Evolutionary conservation across 495 filamentous ascomycete species (phyloP), one percentile per base, ranked within the genome.

Genomic region (Tuber brumale): DNA sequence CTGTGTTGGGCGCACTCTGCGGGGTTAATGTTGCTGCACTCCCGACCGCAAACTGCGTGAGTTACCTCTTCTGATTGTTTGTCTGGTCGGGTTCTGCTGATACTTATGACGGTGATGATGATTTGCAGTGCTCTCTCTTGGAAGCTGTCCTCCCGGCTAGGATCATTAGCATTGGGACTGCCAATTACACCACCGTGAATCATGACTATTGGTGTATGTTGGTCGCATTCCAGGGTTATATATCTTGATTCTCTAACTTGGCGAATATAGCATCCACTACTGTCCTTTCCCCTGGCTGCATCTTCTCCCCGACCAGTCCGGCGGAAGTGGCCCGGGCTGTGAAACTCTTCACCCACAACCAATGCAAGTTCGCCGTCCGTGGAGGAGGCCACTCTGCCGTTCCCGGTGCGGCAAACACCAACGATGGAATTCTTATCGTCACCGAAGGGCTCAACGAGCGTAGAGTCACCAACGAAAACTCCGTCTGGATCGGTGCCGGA

Each of bases 401-500:
- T 16, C 9, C 72, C n/a, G 72, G 72, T 35, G 71, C 69, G 42
- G 76, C 76, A 37, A 71, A 71, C 46, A 77, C 69, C 21, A 72
- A 77, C 48, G 72, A 75, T 46, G 72, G 76, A 3, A 51, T 77
- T 37, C 72, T 77, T 19, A 69, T 77, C 21, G 71, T 73, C 35
- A 75, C 51, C 10, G 51, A 61, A 14, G 51, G 51, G n/a, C 51
- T 61, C n/a, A 61, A 14, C 51, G n/a, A 61, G 51, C n/a, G 3
- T 10, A 27, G n/a, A 1, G 7, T 61, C 57, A 21, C 71, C 4
- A 43, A 27, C 1, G 70, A 71, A 19, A 57, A 72, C 6, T 70
- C 75, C 42, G 74, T 39, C 27, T 74, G 72, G 48, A 71, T 80
- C 31, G 88, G 84, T 7, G 81, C 88, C 7, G 89, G 87, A 6